Base-by-base conservation (phyloP, 2,329 filamentous ascomycete species). In the Bretziella fagacearum region DNA sequence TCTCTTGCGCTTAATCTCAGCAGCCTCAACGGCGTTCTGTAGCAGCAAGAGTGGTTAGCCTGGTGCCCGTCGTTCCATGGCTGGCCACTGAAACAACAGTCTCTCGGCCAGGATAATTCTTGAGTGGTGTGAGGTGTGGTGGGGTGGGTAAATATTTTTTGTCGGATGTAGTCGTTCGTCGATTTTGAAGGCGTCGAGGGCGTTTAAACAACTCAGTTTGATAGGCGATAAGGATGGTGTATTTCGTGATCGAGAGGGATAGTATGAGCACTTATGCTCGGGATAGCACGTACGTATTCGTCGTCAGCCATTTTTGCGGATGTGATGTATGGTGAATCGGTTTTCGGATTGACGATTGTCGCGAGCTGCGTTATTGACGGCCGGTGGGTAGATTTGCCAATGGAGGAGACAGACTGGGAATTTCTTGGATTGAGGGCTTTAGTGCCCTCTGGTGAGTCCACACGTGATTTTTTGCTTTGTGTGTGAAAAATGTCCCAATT, bases 1-100 rank as follows among this genome's bases (percentile, higher is more conserved):
- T 89, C 91, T 93, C 77, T 82, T 93, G 79, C 84, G 93, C 86
- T 96, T 98, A 71, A 98, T 74, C 84, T 95, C 91, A 67, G 86
- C 89, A 71, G 89, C 89, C 78, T 91, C 84, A 76, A 93, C 86
- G 68, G 87, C 81, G 75, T 95, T 89, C 86, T 94, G 62, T 60
- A 52, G 51, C 48, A 41, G 33, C 48, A 43, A 50, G 25, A 37
- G 23, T 41, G 33, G 41, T 50, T 52, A 49, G 50, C 37, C 23
- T 46, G 29, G 26, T 42, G 36, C 27, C 39, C 29, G 26, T 41
- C 22, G 37, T 22, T 35, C 26, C 44, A 39, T 40, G 22, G 20
- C 23, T 13, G 8, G 25, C 30, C 20, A 35, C 27, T 26, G 15
- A 43, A 41, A 35, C 15, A 18, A 27, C 37, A 32, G 18, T 25